A percentile compares a stretch with the other conserved stretches of the same genome.
phyloP scores from a whole-genome alignment of 2,329 filamentous ascomycete species.

The Ophiostoma piceae region DNA sequence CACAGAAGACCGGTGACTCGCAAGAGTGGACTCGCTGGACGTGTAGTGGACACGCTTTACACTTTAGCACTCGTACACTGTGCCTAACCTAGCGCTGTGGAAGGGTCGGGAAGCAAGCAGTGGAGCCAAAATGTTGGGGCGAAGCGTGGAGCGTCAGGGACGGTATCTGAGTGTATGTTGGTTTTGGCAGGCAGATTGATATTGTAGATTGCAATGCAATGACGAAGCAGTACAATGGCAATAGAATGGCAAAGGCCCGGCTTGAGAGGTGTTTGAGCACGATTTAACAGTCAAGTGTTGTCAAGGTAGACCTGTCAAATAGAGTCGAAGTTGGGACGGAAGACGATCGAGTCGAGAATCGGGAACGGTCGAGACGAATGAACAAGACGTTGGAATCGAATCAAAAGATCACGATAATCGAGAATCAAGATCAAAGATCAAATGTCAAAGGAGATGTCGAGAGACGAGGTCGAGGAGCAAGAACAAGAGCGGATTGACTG shows the following conservation, averaged over 20 bases:
- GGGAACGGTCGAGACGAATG: background rate
- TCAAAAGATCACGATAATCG: background rate
- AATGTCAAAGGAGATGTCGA: no score
- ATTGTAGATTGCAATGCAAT: background rate
- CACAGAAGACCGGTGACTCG: conserved; percentile 20
- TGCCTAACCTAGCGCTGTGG: conserved; percentile 18
- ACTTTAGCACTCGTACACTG: background rate
- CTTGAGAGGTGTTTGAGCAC: background rate
- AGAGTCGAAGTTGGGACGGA: background rate
- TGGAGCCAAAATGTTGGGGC: conserved; percentile 17
- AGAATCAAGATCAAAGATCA: background rate
- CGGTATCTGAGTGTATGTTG: no score
- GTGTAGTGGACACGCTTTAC: conserved; percentile 5
- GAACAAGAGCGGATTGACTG: background rate
- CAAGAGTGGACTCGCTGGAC: background rate
- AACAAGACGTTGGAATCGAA: background rate
- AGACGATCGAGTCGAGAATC: background rate
- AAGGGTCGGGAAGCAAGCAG: conserved; percentile 17
- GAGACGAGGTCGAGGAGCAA: conserved; percentile 7
- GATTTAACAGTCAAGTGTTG: background rate
- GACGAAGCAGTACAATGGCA: background rate
- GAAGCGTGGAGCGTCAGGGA: conserved; percentile 12
- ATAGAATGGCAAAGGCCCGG: conserved; percentile 14
- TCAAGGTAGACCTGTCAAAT: background rate
- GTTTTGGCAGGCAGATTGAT: background rate